Evolutionary conservation across 106 monocot genomes (phyloP).

Genomic region (Allium sativum): DNA sequence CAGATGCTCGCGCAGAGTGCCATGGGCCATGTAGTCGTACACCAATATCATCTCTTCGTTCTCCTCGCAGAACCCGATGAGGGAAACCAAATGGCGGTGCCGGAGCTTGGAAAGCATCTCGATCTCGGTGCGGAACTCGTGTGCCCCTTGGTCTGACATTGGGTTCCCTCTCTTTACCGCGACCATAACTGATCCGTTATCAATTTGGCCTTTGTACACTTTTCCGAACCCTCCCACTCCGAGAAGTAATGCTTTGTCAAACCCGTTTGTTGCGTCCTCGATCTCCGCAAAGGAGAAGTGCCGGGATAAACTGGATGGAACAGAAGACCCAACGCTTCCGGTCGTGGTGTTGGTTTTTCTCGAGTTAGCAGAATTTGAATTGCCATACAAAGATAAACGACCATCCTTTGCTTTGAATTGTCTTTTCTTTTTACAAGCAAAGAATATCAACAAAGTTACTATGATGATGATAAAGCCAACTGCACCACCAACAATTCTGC

Average conservation of each 20-base stretch:
- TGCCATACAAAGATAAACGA: slow-evolving; percentile 36
- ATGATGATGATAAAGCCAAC: slow-evolving; percentile 11
- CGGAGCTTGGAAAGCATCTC: slow-evolving; percentile 70
- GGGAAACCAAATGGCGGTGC: slow-evolving; percentile 59
- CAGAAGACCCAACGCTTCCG: slow-evolving; percentile 43
- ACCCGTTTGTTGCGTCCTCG: slow-evolving; percentile 41
- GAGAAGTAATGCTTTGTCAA: slow-evolving; percentile 50
- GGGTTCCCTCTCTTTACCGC: slow-evolving; percentile 55
- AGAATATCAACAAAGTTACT: slow-evolving; percentile 10
- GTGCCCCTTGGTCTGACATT: slow-evolving; percentile 37
- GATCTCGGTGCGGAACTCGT: slow-evolving; percentile 34
- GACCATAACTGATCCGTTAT: slow-evolving; percentile 21
- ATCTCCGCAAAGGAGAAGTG: slow-evolving; percentile 61
- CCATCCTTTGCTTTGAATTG: slow-evolving; percentile 19
- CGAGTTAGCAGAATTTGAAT: slow-evolving; percentile 38
- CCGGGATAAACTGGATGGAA: slow-evolving; percentile 47
- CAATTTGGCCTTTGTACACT: slow-evolving; percentile 36
- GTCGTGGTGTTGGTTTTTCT: slow-evolving; percentile 53
- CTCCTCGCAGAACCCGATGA: slow-evolving; percentile 27
- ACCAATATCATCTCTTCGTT: slow-evolving; percentile 20
- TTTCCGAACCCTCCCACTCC: slow-evolving; percentile 66
- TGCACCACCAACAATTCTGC: slow-evolving; percentile 28
- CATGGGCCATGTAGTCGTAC: slow-evolving; percentile 32
- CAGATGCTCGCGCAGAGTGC: slow-evolving; percentile 49
- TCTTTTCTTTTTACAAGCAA: slow-evolving; percentile 12